Percentiles rank a stretch among this genome's conserved stretches.
phyloP scores from a whole-genome alignment of 495 filamentous ascomycete genomes.

The Clavariopsis aquatica region DNA sequence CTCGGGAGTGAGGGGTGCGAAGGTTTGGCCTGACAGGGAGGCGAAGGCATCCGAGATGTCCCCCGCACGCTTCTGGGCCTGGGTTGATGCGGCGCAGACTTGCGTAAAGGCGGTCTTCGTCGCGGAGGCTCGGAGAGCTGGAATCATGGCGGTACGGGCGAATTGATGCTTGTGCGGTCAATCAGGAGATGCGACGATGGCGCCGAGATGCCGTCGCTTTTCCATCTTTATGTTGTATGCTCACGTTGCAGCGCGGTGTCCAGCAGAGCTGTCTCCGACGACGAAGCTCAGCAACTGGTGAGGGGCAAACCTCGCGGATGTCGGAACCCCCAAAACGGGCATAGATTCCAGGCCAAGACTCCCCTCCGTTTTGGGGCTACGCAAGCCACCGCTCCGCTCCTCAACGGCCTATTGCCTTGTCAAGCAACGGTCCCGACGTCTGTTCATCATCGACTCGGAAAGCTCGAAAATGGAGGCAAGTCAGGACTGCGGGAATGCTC shows the following conservation, averaged over 20 bases:
- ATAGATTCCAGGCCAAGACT: conserved; percentile 7
- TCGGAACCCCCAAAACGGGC: conserved; percentile 13
- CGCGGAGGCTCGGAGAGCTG: conserved; percentile 17
- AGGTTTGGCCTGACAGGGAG: conserved; percentile 68
- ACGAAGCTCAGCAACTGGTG: not conserved
- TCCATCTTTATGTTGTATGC: conserved; percentile 18
- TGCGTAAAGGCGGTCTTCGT: conserved; percentile 2
- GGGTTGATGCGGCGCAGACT: conserved; percentile 35
- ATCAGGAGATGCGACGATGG: not conserved
- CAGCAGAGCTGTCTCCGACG: conserved; percentile 1
- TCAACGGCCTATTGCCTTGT: not conserved
- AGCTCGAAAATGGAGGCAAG: not conserved
- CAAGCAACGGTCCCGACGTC: not conserved
- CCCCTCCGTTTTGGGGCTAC: not conserved
- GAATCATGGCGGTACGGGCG: conserved; percentile 13
- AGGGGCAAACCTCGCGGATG: not conserved
- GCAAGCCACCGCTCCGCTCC: not conserved
- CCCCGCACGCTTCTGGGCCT: conserved; percentile 51
- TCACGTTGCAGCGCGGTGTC: not conserved
- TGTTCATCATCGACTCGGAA: not conserved
- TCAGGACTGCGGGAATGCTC: not conserved
- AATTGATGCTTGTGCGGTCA: conserved; percentile 4
- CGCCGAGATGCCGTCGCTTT: not conserved
- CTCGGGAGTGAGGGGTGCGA: conserved; percentile 65
- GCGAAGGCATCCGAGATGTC: conserved; percentile 85